These are phyloP conservation scores for Xylariaceae sp. DNA, from an alignment of 2,329 filamentous ascomycete genomes.

Conservation along the genomic window DNA sequence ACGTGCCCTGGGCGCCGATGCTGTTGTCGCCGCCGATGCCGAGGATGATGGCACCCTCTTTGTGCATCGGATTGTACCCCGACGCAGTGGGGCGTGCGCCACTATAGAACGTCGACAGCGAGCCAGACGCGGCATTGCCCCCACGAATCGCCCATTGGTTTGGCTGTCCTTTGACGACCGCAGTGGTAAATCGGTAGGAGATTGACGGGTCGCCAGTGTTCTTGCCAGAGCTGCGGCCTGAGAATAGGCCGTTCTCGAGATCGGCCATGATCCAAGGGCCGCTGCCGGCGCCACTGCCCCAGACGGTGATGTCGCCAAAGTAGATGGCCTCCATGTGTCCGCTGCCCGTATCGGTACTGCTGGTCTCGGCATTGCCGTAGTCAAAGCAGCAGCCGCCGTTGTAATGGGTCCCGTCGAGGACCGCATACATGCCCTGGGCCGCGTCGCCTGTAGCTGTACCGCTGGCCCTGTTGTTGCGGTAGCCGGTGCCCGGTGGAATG, in stretches of 20 bases:
- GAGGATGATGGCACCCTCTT: constrained; percentile 70
- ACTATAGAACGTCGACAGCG: constrained; percentile 63
- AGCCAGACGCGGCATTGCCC: constrained; percentile 59
- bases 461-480: constrained; percentile 61
- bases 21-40: constrained; percentile 75
- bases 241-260: constrained; percentile 71
- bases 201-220: constrained; percentile 61
- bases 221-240: constrained; percentile 51
- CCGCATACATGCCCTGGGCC: constrained; percentile 65
- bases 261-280: constrained; percentile 75
- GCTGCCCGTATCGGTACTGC: constrained; percentile 58
- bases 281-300: constrained; percentile 62
- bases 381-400: constrained; percentile 63
- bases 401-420: constrained; percentile 65
- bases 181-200: constrained; percentile 61
- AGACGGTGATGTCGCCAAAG: constrained; percentile 60
- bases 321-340: constrained; percentile 75
- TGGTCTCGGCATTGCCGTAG: constrained; percentile 64
- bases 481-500: constrained; percentile 65
- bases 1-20: constrained; percentile 63
- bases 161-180: constrained; percentile 60
- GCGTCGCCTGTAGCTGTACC: constrained; percentile 61
- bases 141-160: constrained; percentile 66
- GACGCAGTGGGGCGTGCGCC: constrained; percentile 56
- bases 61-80: constrained; percentile 68